Conservation (phyloP, 1,139 yeast genomes). For the Suhomyces bokatorum region DNA sequence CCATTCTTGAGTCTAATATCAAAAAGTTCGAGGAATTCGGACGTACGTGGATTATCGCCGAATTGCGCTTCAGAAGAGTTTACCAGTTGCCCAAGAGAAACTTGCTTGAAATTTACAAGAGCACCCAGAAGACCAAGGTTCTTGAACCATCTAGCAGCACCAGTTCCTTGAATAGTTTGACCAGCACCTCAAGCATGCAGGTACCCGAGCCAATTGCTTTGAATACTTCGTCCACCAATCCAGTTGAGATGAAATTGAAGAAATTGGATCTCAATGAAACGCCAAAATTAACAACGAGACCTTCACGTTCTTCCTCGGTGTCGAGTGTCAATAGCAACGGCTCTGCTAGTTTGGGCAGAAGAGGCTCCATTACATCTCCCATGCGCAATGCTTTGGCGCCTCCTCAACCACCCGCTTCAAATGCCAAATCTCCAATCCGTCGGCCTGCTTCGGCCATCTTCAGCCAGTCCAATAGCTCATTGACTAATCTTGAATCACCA, state of each 20-base stretch:
- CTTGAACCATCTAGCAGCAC: constrained; percentile 3
- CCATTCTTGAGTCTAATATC: constrained; percentile 24
- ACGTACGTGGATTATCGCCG: constrained; percentile 36
- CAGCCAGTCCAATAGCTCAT: constrained; percentile 24
- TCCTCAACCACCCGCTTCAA: constrained; percentile 10
- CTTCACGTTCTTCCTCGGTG: constrained; percentile 27
- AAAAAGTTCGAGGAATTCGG: constrained; percentile 37
- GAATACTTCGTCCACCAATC: neutral
- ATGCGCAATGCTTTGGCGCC: constrained; percentile 19
- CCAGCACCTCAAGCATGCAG: neutral
- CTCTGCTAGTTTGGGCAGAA: constrained; percentile 15
- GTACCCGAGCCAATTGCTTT: constrained; percentile 2
- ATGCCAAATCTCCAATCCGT: constrained; percentile 13
- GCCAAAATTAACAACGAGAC: constrained; percentile 5
- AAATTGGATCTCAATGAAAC: constrained; percentile 21
- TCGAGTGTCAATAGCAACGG: constrained; percentile 19
- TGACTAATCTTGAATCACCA: constrained; percentile 18
- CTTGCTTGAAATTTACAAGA: constrained; percentile 23
- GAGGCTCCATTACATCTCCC: constrained; percentile 24
- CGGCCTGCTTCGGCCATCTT: constrained; percentile 35
- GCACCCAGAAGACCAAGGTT: constrained; percentile 11
- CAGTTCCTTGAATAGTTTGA: constrained; percentile 1
- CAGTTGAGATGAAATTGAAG: constrained; percentile 18
- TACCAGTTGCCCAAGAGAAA: constrained; percentile 33
- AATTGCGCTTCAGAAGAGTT: constrained; percentile 37